Base-by-base conservation (phyloP, 768 basidiomycete species). In the Russula virescens region DNA sequence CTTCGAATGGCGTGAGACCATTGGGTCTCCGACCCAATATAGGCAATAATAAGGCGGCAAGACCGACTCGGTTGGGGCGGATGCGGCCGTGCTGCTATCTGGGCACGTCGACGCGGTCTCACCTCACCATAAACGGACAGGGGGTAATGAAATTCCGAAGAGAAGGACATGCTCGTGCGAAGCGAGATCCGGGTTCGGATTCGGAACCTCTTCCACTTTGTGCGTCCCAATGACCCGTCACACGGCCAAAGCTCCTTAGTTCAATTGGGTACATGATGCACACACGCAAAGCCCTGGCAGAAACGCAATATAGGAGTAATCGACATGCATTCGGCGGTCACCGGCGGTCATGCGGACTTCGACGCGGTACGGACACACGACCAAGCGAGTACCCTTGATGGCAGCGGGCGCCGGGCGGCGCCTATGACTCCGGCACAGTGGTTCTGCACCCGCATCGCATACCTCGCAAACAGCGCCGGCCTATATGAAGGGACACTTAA, bases 401-500 rank as follows among this genome's bases (percentile, higher is more conserved):
- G n/a, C n/a, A n/a, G n/a, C n/a, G n/a, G n/a, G n/a, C n/a, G n/a
- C n/a, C n/a, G 40, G 40, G 10, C 5, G 5, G 10, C 40, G n/a
- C n/a, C 40, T 8, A 34, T 25, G n/a, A n/a, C 23, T 16, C 42
- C 62, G 66, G 64, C 64, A 52, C 63, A n/a, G n/a, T n/a, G n/a
- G n/a, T 60, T 13, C 34, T 57, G 64, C 55, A 21, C 46, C n/a
- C 16, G 35, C 25, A 8, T 5, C 9, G 13, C 40, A 46, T 43
- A 45, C 23, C 21, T 34, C 42, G 49, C 61, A 26, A 11, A 34
- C 23, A n/a, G n/a, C n/a, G n/a, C 40, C 55, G 53, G 60, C 57
- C 34, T 56, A 62, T 58, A 45, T 51, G 35, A 47, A 58, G 40
- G 35, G 55, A 55, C 64, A 60, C 61, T 66, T 67, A 67, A 63